Evolutionary conservation across 1,284 basidiomycete genomes (phyloP), one percentile per base, ranked within the genome.

Genomic region (Xerocomus nothofagi): DNA sequence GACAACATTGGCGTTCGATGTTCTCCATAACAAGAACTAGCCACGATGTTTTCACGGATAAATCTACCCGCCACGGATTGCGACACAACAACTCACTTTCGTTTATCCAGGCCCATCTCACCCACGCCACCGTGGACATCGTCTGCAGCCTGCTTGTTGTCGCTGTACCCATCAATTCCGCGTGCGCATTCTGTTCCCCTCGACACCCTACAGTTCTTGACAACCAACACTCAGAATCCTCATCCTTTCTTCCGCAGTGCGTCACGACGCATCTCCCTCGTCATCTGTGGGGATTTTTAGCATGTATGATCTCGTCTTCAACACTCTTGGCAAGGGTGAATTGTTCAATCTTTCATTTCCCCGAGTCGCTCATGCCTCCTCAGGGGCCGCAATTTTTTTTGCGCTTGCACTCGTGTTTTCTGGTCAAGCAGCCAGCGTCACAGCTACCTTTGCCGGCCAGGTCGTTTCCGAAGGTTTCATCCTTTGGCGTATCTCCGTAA

Each of bases 391-490:
- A 0, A 72, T 84, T 40, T 67, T 91, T 27, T 92, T 92, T 59
- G 89, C 90, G 1, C 63, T 91, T n/a, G 86, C 86, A 1, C 71
- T 92, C 1, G 72, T 92, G 15, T 85, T 82, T 44, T 80, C 88
- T 0, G 91, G 91, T 3, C 90, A 94, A 67, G 86, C 84, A 33
- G 87, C 91, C 0, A 86, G 83, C 33, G 84, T 94, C 54, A 91
- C 90, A 0, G 90, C 87, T 3, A 93, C 91, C 0, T 72, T 93
- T 26, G 83, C 89, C 0, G 92, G 92, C 0, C 82, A 93, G 66
- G 80, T 91, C 46, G 86, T 94, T 33, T 85, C 83, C 3, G 90
- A 94, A 66, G 91, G 91, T 1, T 93, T 93, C 67, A 80, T 94
- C 57, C 78, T 86, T 53, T 93, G 91, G 91, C 75, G 74, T 34